A percentile compares a stretch with the other conserved stretches of the same genome.
These are phyloP conservation scores for Rhododendron simsii DNA, from an alignment of 148 eudicot species.

Conservation along the genomic window DNA sequence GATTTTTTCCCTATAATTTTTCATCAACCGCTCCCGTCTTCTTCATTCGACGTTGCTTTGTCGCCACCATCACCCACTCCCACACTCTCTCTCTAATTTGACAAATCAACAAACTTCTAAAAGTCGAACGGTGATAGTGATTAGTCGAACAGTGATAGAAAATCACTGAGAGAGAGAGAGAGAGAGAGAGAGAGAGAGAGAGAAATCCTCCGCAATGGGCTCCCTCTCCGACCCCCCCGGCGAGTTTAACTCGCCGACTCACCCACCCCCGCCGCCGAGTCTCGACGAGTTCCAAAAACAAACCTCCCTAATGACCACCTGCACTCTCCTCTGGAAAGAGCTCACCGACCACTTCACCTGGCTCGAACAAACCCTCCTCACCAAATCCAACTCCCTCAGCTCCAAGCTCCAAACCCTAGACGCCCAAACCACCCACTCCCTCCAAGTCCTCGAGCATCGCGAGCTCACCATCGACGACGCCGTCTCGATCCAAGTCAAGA, in stretches of 20 bases:
- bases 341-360: constrained; percentile 84
- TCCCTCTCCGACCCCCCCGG: constrained; percentile 71
- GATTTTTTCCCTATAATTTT: too few species aligned
- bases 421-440: constrained; percentile 45
- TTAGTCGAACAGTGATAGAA: not conserved
- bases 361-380: constrained; percentile 60
- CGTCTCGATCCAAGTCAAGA: constrained; percentile 43
- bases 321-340: constrained; percentile 95
- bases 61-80: too few species aligned
- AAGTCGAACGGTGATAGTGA: not conserved
- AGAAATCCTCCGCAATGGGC: constrained; percentile 35
- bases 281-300: constrained; percentile 88
- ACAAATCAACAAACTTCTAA: not conserved
- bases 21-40: too few species aligned
- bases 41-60: too few species aligned
- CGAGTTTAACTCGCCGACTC: constrained; percentile 29
- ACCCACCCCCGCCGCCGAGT: constrained; percentile 35
- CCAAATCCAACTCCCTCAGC: constrained; percentile 60
- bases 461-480: constrained; percentile 60
- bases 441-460: constrained; percentile 53
- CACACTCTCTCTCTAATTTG: constrained; percentile 6
- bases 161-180: too few species aligned
- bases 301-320: constrained; percentile 89
- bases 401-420: constrained; percentile 54
- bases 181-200: not conserved